A percentile compares a stretch with the other conserved stretches of the same genome.
Conservation (phyloP, 805 yeast genomes). For the Lachancea lanzarotensis region DNA sequence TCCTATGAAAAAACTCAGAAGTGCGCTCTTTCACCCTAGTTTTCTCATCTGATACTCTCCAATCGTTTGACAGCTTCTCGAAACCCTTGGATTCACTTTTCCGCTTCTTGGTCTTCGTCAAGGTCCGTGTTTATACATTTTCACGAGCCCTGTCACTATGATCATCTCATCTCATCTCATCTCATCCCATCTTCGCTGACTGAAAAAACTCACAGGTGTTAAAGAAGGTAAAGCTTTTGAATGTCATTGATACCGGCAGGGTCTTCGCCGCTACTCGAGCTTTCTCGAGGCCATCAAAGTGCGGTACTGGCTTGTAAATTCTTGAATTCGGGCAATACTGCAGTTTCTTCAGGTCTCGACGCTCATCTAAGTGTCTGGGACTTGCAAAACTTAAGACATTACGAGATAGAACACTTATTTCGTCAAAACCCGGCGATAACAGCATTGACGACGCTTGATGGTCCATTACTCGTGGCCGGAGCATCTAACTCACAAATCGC, state of each 20-base stretch:
- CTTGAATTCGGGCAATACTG: slow-evolving; percentile 41
- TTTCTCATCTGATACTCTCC: too few species aligned
- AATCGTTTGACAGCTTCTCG: too few species aligned
- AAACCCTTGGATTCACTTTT: too few species aligned
- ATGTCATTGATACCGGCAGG: not conserved
- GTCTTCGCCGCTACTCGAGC: slow-evolving; percentile 6
- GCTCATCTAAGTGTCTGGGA: slow-evolving; percentile 35
- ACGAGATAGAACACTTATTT: slow-evolving; percentile 1
- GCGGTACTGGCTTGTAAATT: slow-evolving; percentile 49
- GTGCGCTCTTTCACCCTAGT: too few species aligned
- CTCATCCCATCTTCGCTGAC: not conserved
- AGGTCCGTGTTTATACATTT: too few species aligned
- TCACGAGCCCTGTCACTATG: not conserved
- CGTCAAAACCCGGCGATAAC: slow-evolving; percentile 45
- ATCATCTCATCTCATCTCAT: not conserved
- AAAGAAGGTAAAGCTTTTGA: not conserved
- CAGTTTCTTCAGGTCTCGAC: slow-evolving; percentile 64
- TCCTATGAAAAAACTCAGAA: too few species aligned
- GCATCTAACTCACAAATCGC: slow-evolving; percentile 60
- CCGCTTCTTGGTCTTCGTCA: too few species aligned
- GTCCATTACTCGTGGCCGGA: slow-evolving; percentile 42
- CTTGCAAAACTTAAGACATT: not conserved
- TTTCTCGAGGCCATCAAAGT: slow-evolving; percentile 47
- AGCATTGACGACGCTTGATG: slow-evolving; percentile 46
- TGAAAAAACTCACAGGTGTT: too few species aligned